Base-by-base conservation (phyloP, 345 rosid species). In the Carallia brachiata region DNA sequence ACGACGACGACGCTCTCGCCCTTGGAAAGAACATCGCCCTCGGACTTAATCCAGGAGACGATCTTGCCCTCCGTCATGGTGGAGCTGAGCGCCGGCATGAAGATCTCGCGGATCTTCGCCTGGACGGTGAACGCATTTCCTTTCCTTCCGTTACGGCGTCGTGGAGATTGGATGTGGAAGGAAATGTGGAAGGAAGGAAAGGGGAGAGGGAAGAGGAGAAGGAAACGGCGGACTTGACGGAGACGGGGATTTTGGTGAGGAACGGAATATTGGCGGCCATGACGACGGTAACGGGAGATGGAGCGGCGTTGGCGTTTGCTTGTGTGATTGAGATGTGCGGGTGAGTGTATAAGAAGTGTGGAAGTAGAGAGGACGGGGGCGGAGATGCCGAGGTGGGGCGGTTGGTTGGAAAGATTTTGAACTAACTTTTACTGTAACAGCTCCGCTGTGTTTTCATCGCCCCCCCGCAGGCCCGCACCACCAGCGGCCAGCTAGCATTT, bases 31-130 rank as follows among this genome's bases (percentile, higher is more conserved):
- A 85, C 84, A 73, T 94, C 98, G 36, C 98, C 97, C 73, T 94
- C 97, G 32, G 97, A 89, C 81, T 87, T 94, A 78, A 88, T 79
- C 98, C 98, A 94, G 10, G 97, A 91, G 34, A 94, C 98, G 81
- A 94, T 94, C 82, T 91, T 94, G 60, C 97, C 98, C 82, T 94
- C 98, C 17, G 97, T 94, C 98, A 94, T 94, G 71, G 98, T 94
- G 73, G 98, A 94, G 69, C 97, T 91, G 71, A 94, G 95, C 6
- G 98, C 98, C 8, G 98, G 98, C 97, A 94, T 94, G 87, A 94
- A 94, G 72, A 94, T 94, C 80, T 94, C 98, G 31, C 97, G 87
- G 75, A 94, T 87, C 86, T 94, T 94, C 40, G 97, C 79, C 47
- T 87, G 87, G 56, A 94, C 88, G 9, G 82, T 72, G 71, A 80